These are phyloP conservation scores for Fusarium setosum DNA, from an alignment of 2,329 filamentous ascomycete genomes.

Conservation along the genomic window DNA sequence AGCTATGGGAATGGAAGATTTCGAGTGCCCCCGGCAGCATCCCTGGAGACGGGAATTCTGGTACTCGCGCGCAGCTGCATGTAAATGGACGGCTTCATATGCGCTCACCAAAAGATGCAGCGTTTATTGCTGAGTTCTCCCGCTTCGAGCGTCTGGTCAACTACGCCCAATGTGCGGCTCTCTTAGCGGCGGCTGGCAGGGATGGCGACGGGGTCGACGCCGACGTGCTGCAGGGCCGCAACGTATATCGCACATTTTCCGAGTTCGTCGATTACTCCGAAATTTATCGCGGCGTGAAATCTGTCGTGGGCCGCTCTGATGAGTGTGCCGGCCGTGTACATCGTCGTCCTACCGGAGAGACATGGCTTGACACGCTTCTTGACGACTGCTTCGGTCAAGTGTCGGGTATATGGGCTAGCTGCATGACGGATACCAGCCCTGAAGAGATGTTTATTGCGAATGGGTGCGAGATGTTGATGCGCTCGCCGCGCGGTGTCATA, in stretches of 20 bases:
- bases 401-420: conserved; percentile 2
- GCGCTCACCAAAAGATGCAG: too few relatives aligned
- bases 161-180: neutral
- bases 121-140: too few relatives aligned
- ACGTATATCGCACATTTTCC: conserved; percentile 1
- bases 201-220: neutral
- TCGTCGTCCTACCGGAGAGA: neutral
- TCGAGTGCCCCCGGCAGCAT: too few relatives aligned
- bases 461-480: neutral
- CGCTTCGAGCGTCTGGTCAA: too few relatives aligned
- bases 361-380: conserved; percentile 1
- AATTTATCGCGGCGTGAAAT: neutral
- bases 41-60: too few relatives aligned
- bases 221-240: neutral
- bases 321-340: neutral
- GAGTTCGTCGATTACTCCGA: neutral
- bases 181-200: neutral
- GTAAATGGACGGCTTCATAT: too few relatives aligned
- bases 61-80: too few relatives aligned
- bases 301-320: neutral
- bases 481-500: neutral
- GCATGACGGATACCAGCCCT: neutral
- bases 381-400: conserved; percentile 4
- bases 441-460: conserved; percentile 4
- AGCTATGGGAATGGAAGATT: too few relatives aligned